phyloP scores from a whole-genome alignment of 352 stramenopile genomes.

The Blastocystis sp. region DNA sequence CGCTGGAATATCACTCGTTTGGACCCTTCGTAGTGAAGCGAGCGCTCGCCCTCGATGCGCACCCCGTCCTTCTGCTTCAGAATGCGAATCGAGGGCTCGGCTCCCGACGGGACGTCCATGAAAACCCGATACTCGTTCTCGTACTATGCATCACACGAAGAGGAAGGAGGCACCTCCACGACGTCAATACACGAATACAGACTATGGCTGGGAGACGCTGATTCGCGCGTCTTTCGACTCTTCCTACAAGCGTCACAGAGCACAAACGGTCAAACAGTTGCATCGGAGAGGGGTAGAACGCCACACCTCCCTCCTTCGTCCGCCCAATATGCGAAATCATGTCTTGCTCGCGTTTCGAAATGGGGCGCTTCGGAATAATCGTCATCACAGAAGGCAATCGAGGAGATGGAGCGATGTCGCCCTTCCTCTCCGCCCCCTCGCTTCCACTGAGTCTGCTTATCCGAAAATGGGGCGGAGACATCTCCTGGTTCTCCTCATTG shows the following conservation, averaged over 20 bases:
- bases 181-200: slow-evolving; percentile 46
- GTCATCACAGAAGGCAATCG: too few species aligned
- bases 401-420: too few species aligned
- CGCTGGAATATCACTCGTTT: slow-evolving; percentile 12
- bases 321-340: too few species aligned
- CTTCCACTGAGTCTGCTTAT: neutral
- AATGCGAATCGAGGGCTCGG: slow-evolving; percentile 24
- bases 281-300: too few species aligned
- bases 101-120: slow-evolving; percentile 50
- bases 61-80: slow-evolving; percentile 31
- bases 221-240: too few species aligned
- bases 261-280: too few species aligned
- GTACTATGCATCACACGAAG: neutral
- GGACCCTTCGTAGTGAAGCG: slow-evolving; percentile 20
- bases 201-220: slow-evolving; percentile 12
- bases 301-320: too few species aligned
- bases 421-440: too few species aligned
- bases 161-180: neutral
- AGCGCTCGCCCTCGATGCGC: slow-evolving; percentile 24
- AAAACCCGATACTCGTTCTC: slow-evolving; percentile 54
- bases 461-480: neutral
- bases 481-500: neutral
- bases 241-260: too few species aligned
- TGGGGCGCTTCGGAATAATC: too few species aligned
- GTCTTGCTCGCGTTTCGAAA: neutral